Evolutionary conservation across 2,329 filamentous ascomycete species (phyloP), one percentile per base, ranked within the genome.

Genomic region (Byssothecium circinans): DNA sequence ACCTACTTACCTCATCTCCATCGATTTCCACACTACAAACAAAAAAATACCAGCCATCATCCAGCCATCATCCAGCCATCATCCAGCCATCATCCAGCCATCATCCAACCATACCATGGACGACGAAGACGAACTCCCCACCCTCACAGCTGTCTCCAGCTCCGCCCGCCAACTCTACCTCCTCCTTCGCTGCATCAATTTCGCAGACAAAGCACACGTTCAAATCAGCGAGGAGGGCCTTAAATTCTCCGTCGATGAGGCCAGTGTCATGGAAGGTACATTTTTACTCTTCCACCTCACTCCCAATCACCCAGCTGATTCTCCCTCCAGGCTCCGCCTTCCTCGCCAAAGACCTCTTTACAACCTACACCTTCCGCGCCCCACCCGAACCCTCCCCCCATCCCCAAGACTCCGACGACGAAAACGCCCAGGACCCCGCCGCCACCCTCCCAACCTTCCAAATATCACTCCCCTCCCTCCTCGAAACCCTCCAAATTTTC

Each of bases 401-500:
- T 15, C 63, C 69, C 1, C 62, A 60, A 23, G 59, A 55, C 40
- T 53, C 41, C 17, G 38, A 43, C 12, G 3, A 45, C 37, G 46
- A 59, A 22, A 64, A 69, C 18, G 54, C 62, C 39, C 61, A 69
- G 23, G 70, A 75, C 18, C 67, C 71, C 34, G 70, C 78, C 19
- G 52, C 67, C 8, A 52, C 67, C 15, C 78, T 82, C 23, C 85
- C 89, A 7, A 82, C 81, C 42, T 99, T 99, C 67, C 87, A 95
- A 66, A 86, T 97, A 55, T 94, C 91, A 2, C 81, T 99, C 8
- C 80, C 86, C 4, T 89, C 92, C 15, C 81, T 99, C 2, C 82
- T 99, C 43, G 94, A 97, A 74, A 95, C 92, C 0, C 80, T 99
- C 7, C 92, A 96, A 64, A 97, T 99, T 41, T 95, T 99, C 64